Evolutionary conservation across 208 protist genomes (phyloP), one percentile per base, ranked within the genome.

Genomic region (Acanthamoeba triangularis): DNA sequence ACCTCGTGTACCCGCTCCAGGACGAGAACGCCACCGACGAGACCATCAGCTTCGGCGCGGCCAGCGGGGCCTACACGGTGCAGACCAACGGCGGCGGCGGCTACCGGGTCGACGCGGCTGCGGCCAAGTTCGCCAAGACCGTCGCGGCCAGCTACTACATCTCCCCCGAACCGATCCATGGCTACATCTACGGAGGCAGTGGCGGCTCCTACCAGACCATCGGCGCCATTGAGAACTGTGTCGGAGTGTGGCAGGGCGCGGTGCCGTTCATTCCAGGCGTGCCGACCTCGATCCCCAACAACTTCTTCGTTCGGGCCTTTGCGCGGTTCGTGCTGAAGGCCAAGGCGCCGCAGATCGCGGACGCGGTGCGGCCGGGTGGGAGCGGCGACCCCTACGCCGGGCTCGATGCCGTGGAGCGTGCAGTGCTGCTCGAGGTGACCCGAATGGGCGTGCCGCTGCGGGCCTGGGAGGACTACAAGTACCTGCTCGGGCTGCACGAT

Each of bases 281-380:
- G 35, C 76, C 76, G 2, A 85, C 76, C 35, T 85, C 76, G 3
- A 85, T 85, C 76, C 76, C 76, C 33, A 85, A 23, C 76, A 85
- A 85, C 76, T 85, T 85, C 76, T 85, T 85, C 76, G 35, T 85
- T 3, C 76, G 76, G 47, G 76, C 76, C 76, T 85, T 85, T 52
- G 76, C 76, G 3, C 76, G 76, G 76, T 85, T 85, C 47, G 76
- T 85, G 76, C 76, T 85, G 76, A 25, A 35, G 76, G 76, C 44
- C 47, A 85, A 85, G 76, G 76, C 35, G 23, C 2, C 28, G 76
- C 35, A 44, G 76, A 85, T 85, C 11, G 76, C 76, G 23, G 35
- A 85, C 76, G 76, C 76, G 25, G 76, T 85, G 76, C 44, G 76
- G 6, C 76, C 76, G 6, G 76, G 76, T 5, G 76, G 76, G 1